phyloP scores from a whole-genome alignment of 1,284 basidiomycete species.

The Tilletia setariae region DNA sequence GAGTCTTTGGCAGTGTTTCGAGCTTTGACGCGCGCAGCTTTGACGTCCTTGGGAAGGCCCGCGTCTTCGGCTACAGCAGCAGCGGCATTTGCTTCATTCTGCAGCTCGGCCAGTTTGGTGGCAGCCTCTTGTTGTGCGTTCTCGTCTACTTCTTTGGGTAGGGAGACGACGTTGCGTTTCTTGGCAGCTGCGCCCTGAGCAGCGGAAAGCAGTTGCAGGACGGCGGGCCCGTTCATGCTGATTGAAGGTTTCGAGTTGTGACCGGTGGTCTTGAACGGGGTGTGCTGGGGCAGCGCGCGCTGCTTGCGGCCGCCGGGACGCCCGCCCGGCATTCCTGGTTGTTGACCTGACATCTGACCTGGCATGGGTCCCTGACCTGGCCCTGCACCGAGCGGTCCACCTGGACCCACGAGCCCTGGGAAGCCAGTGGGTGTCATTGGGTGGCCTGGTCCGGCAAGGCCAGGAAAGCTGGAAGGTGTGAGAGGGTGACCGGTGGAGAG shows the following conservation, averaged over 20 bases:
- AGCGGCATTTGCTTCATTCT: not conserved
- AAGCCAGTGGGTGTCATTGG: no score
- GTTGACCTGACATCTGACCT: no score
- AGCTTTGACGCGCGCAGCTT: not conserved
- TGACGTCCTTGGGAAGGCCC: not conserved
- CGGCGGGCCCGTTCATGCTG: constrained; percentile 39
- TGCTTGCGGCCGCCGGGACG: constrained; percentile 12
- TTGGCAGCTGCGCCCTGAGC: constrained; percentile 24
- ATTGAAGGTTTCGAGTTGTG: constrained; percentile 48
- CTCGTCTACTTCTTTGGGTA: constrained; percentile 28
- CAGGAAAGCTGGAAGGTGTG: no score
- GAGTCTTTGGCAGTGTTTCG: not conserved
- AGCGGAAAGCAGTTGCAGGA: constrained; percentile 29
- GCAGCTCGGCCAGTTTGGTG: constrained; percentile 11
- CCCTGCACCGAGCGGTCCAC: not conserved
- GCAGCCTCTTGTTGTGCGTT: constrained; percentile 23
- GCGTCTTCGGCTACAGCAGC: not conserved
- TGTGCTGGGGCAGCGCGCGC: constrained; percentile 17
- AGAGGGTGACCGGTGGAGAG: no score
- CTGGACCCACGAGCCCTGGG: no score
- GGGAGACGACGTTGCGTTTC: constrained; percentile 29
- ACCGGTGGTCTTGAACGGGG: constrained; percentile 40
- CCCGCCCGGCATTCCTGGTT: no score
- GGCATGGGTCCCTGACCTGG: no score
- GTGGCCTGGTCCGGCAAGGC: no score